Conservation (phyloP, 257 asterid genomes). For the Nicotiana knightiana region DNA sequence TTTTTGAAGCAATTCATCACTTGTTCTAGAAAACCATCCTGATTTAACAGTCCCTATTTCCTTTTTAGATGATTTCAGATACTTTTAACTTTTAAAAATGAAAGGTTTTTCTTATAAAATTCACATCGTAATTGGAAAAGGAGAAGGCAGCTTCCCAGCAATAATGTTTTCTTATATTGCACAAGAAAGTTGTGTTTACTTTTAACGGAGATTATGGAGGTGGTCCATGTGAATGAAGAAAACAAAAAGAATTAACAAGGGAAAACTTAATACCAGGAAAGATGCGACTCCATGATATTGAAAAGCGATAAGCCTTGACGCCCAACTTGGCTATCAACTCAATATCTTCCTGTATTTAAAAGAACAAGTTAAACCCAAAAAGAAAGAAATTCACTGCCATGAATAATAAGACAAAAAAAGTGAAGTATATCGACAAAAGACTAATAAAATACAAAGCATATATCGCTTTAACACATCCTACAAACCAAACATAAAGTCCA, state of each 20-base stretch:
- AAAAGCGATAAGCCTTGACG: slow-evolving; percentile 46
- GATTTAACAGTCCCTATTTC: not conserved
- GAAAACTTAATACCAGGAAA: slow-evolving; percentile 33
- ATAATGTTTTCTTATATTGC: not conserved
- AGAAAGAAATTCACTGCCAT: not conserved
- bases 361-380: not conserved
- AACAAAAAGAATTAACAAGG: too few relatives aligned
- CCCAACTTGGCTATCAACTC: slow-evolving; percentile 50
- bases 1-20: not conserved
- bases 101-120: not conserved
- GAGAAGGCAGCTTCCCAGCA: not conserved
- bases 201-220: not conserved
- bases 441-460: not conserved
- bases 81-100: not conserved
- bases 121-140: not conserved
- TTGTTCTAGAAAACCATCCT: not conserved
- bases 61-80: not conserved
- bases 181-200: not conserved
- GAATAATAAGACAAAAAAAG: not conserved
- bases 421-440: not conserved
- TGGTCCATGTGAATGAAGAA: not conserved
- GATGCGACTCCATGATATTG: slow-evolving; percentile 53
- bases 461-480: slow-evolving; percentile 9
- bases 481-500: slow-evolving; percentile 5
- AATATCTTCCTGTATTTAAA: slow-evolving; percentile 40